These are phyloP conservation scores for Acanthamoeba triangularis DNA, from an alignment of 208 protist genomes.

Conservation along the genomic window DNA sequence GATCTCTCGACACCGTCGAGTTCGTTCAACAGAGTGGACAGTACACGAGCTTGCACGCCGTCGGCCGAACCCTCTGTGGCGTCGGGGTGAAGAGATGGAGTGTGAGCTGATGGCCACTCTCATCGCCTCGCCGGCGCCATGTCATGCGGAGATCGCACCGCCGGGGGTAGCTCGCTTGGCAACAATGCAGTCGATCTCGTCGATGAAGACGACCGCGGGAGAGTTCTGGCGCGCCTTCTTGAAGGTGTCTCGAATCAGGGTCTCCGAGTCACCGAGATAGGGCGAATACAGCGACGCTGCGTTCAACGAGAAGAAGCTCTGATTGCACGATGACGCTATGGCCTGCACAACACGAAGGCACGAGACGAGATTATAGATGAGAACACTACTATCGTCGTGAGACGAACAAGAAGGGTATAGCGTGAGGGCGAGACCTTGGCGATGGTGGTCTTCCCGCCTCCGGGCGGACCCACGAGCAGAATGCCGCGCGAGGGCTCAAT, in stretches of 20 bases:
- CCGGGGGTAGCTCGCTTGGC: constrained; percentile 74
- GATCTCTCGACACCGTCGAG: constrained; percentile 97
- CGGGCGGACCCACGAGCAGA: constrained; percentile 97
- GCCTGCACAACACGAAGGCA: constrained; percentile 39
- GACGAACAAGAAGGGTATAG: background rate
- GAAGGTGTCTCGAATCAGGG: constrained; percentile 91
- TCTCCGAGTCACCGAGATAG: constrained; percentile 97
- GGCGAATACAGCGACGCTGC: constrained; percentile 92
- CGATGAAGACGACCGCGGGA: constrained; percentile 96
- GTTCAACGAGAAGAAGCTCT: constrained; percentile 84
- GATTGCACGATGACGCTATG: constrained; percentile 75
- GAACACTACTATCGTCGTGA: background rate
- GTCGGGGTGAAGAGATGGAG: background rate
- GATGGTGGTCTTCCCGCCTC: constrained; percentile 94
- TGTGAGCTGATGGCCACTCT: no score
- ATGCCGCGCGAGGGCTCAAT: constrained; percentile 92
- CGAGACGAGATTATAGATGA: background rate
- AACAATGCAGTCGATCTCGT: constrained; percentile 97
- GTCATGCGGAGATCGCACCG: background rate
- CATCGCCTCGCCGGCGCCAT: background rate
- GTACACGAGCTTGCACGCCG: constrained; percentile 92
- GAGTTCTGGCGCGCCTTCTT: constrained; percentile 89
- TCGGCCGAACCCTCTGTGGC: background rate
- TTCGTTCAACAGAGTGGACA: constrained; percentile 98
- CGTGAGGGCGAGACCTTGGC: constrained; percentile 33